phyloP scores from a whole-genome alignment of 768 basidiomycete genomes.

The Roridomyces roridus region DNA sequence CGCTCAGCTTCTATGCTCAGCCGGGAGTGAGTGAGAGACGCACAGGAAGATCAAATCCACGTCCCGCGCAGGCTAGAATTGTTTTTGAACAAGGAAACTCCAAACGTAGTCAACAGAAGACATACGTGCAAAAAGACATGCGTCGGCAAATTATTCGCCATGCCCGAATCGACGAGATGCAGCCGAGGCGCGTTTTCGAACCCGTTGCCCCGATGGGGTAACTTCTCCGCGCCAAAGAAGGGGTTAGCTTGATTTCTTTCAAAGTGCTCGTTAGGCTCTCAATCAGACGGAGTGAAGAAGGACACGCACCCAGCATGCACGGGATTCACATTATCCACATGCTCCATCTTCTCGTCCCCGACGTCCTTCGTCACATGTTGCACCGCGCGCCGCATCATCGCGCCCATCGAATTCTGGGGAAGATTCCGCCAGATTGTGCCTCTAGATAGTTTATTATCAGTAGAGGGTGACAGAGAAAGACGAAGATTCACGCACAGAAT shows the following conservation, averaged over 20 bases:
- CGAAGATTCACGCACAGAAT: neutral
- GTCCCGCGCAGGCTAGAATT: neutral
- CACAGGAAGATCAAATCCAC: neutral
- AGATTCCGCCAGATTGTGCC: conserved; percentile 7
- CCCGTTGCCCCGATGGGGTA: conserved; percentile 5
- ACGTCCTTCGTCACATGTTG: neutral
- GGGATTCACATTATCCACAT: conserved; percentile 7
- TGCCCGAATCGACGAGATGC: conserved; percentile 8
- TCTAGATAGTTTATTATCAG: neutral
- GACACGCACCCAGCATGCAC: conserved; percentile 7
- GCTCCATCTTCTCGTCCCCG: conserved; percentile 3
- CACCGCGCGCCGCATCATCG: neutral
- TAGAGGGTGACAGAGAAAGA: no score
- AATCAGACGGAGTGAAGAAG: neutral
- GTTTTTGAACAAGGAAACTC: neutral
- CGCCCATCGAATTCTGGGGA: conserved; percentile 1
- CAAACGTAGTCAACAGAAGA: neutral
- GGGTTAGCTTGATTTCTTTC: conserved; percentile 11
- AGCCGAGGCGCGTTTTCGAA: conserved; percentile 9
- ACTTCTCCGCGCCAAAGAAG: conserved; percentile 6
- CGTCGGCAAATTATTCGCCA: conserved; percentile 8
- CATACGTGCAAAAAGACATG: conserved; percentile 7
- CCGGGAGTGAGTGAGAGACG: no score
- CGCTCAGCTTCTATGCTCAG: no score
- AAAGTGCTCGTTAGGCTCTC: no score